phyloP scores from a whole-genome alignment of 139 green algal genomes.

The Diplosphaera chodatii region DNA sequence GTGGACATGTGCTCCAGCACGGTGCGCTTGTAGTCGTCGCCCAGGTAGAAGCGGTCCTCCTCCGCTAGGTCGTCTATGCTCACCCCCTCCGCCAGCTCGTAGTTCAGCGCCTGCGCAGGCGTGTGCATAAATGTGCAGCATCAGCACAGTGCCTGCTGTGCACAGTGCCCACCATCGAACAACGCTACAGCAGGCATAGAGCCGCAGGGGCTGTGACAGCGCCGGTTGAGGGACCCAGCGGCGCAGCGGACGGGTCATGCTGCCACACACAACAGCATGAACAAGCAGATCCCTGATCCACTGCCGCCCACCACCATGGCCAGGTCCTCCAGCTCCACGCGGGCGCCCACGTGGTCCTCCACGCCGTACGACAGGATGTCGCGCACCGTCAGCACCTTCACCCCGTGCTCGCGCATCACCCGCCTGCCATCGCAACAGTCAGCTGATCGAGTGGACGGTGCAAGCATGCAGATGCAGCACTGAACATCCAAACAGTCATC shows the following conservation, averaged over 20 bases:
- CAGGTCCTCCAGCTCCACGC: constrained; percentile 85
- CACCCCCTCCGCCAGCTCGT: constrained; percentile 33
- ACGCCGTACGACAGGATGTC: constrained; percentile 78
- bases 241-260: too few relatives aligned
- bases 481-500: too few relatives aligned
- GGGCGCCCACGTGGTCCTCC: constrained; percentile 67
- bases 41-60: constrained; percentile 67
- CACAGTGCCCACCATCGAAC: too few relatives aligned
- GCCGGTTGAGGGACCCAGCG: too few relatives aligned
- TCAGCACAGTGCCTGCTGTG: too few relatives aligned
- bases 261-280: neutral
- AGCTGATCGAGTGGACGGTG: too few relatives aligned
- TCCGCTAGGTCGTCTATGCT: constrained; percentile 47
- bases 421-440: neutral
- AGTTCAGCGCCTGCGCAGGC: constrained; percentile 54
- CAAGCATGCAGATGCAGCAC: too few relatives aligned
- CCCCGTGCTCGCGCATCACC: constrained; percentile 70
- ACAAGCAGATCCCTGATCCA: neutral
- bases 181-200: too few relatives aligned
- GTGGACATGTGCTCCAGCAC: constrained; percentile 72
- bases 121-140: neutral
- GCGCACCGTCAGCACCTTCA: constrained; percentile 80
- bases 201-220: too few relatives aligned
- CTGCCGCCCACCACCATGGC: constrained; percentile 38
- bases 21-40: constrained; percentile 77